Percentiles rank a stretch among this genome's conserved stretches.
Conservation (phyloP, 1,284 basidiomycete species). For the Neonothopanus nambi region DNA sequence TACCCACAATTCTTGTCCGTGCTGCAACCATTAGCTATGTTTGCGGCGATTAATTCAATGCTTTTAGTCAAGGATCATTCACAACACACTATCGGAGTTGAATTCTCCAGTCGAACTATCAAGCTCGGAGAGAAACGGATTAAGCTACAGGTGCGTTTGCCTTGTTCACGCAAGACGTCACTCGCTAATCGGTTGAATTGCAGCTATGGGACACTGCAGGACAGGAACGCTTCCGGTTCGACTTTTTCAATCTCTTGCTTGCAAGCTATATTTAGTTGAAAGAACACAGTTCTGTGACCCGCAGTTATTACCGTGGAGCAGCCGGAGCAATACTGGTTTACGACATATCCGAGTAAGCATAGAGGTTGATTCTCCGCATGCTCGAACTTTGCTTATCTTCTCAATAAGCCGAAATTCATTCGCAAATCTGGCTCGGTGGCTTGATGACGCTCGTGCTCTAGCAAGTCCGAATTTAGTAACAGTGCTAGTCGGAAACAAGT, state of each 20-base stretch:
- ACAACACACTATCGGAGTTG: slow-evolving; percentile 96
- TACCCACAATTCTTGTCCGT: slow-evolving; percentile 90
- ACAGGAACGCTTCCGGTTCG: slow-evolving; percentile 88
- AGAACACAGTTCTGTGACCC: slow-evolving; percentile 80
- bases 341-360: slow-evolving; percentile 87
- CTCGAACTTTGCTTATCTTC: slow-evolving; percentile 21
- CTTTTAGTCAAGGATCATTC: slow-evolving; percentile 90
- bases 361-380: slow-evolving; percentile 7
- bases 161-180: slow-evolving; percentile 17
- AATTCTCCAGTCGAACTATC: slow-evolving; percentile 89
- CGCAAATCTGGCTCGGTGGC: slow-evolving; percentile 80
- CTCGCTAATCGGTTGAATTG: slow-evolving; percentile 13
- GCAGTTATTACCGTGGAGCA: slow-evolving; percentile 95
- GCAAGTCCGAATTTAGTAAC: slow-evolving; percentile 88
- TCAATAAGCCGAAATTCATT: slow-evolving; percentile 75
- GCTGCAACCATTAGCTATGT: slow-evolving; percentile 6
- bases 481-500: slow-evolving; percentile 95
- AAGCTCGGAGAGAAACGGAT: slow-evolving; percentile 91
- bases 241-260: slow-evolving; percentile 10
- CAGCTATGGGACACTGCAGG: slow-evolving; percentile 98
- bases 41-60: slow-evolving; percentile 5
- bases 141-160: slow-evolving; percentile 79
- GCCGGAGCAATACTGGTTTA: slow-evolving; percentile 95
- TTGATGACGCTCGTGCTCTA: slow-evolving; percentile 88
- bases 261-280: not conserved